Evolutionary conservation across 2,329 filamentous ascomycete species (phyloP).

Genomic region (Domatiomyces globalis): DNA sequence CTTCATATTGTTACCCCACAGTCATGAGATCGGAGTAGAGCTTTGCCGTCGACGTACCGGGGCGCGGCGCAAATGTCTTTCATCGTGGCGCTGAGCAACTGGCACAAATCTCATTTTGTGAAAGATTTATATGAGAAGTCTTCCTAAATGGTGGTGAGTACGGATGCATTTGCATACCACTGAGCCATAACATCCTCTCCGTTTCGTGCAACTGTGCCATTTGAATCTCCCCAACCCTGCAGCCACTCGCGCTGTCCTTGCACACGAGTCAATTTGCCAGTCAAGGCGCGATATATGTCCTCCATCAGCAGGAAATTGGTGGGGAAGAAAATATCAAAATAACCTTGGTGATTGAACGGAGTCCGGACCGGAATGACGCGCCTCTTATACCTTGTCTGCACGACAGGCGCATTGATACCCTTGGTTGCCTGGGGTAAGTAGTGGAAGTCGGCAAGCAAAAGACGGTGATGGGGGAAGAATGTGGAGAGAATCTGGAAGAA

Average conservation of each 20-base stretch:
- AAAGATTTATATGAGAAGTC: neutral
- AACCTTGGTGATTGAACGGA: constrained; percentile 89
- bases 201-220: constrained; percentile 63
- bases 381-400: constrained; percentile 83
- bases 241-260: constrained; percentile 84
- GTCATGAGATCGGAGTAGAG: neutral
- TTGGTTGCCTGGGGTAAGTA: constrained; percentile 66
- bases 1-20: neutral
- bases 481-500: constrained; percentile 85
- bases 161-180: constrained; percentile 92
- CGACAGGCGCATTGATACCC: constrained; percentile 83
- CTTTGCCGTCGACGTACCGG: neutral
- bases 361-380: constrained; percentile 80
- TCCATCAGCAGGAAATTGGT: constrained; percentile 88
- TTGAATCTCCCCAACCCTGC: constrained; percentile 73
- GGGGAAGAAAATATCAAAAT: constrained; percentile 97
- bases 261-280: constrained; percentile 77
- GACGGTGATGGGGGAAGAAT: constrained; percentile 78
- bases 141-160: constrained; percentile 66
- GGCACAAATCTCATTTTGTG: too few relatives aligned
- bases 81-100: too few relatives aligned
- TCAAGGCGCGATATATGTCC: constrained; percentile 81
- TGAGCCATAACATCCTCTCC: constrained; percentile 85
- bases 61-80: neutral
- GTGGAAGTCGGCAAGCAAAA: constrained; percentile 85